phyloP scores from a whole-genome alignment of 192 early-diverging fungal genomes.

The Linnemannia elongata region DNA sequence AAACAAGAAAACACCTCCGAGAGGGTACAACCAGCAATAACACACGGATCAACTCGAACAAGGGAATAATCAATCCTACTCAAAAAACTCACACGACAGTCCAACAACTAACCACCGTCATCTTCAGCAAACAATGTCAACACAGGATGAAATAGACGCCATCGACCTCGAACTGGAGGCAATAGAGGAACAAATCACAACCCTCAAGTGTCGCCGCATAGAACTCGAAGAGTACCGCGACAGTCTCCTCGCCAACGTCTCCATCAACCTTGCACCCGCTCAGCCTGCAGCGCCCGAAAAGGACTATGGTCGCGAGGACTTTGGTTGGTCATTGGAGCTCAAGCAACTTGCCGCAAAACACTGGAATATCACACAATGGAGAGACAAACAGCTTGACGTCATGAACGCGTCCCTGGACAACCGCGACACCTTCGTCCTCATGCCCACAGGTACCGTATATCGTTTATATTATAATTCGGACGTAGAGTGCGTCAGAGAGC shows the following conservation, averaged over 20 bases:
- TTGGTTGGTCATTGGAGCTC: conserved; percentile 66
- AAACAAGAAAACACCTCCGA: conserved; percentile 2
- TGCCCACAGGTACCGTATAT: conserved; percentile 86
- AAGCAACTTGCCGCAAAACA: conserved; percentile 52
- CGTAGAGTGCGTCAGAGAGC: background rate
- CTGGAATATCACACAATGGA: conserved; percentile 62
- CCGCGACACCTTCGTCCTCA: conserved; percentile 92
- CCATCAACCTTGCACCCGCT: background rate
- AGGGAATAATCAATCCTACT: background rate
- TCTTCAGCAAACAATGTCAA: background rate
- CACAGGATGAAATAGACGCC: conserved; percentile 25
- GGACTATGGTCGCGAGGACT: conserved; percentile 59
- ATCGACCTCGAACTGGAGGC: conserved; percentile 31
- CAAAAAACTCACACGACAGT: background rate
- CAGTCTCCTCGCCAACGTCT: conserved; percentile 9
- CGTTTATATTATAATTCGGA: background rate
- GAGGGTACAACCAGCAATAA: background rate
- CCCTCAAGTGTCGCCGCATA: conserved; percentile 24
- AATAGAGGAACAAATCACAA: conserved; percentile 41
- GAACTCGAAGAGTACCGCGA: conserved; percentile 38
- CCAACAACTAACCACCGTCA: background rate
- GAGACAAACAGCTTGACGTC: conserved; percentile 87
- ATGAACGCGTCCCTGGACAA: conserved; percentile 88
- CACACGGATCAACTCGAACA: conserved; percentile 10
- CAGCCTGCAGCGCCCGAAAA: background rate